Percentiles rank a stretch among this genome's conserved stretches.
Evolutionary conservation across 331 rosid genomes (phyloP).

Genomic region (Pyrus hybrid): DNA sequence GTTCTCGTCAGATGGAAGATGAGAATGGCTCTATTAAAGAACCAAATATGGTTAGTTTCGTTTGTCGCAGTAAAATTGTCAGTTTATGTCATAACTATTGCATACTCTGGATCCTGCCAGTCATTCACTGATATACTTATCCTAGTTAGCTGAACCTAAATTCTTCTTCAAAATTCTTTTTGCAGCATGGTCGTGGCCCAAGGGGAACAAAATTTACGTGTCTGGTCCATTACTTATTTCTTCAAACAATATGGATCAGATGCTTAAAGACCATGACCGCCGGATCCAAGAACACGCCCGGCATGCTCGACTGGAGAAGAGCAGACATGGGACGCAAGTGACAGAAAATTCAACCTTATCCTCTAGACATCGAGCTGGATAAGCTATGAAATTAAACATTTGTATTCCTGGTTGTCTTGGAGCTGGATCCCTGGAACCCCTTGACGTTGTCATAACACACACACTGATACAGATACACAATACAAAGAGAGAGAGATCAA

Average conservation of each 20-base stretch:
- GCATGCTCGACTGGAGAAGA: constrained; percentile 36
- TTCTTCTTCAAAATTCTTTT: constrained; percentile 9
- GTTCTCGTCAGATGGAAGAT: constrained; percentile 34
- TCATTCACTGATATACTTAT: too few relatives aligned
- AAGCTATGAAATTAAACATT: not conserved
- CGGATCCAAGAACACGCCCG: constrained; percentile 73
- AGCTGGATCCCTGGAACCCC: not conserved
- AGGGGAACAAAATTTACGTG: constrained; percentile 52
- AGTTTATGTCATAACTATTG: not conserved
- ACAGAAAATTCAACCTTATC: constrained; percentile 1
- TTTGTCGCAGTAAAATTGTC: not conserved
- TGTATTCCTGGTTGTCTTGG: not conserved
- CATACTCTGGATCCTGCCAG: not conserved
- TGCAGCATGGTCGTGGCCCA: constrained; percentile 43
- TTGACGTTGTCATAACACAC: not conserved
- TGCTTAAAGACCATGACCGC: constrained; percentile 69
- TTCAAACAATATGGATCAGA: constrained; percentile 64
- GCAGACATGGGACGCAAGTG: constrained; percentile 4
- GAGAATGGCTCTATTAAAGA: constrained; percentile 32
- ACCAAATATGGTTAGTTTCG: constrained; percentile 40
- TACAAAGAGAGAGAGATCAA: not conserved
- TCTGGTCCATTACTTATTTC: constrained; percentile 72
- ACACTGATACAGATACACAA: not conserved
- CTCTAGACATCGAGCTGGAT: constrained; percentile 6
- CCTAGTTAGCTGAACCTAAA: not conserved